Base-by-base conservation (phyloP, 2,329 filamentous ascomycete species). In the Colletotrichum scovillei region DNA sequence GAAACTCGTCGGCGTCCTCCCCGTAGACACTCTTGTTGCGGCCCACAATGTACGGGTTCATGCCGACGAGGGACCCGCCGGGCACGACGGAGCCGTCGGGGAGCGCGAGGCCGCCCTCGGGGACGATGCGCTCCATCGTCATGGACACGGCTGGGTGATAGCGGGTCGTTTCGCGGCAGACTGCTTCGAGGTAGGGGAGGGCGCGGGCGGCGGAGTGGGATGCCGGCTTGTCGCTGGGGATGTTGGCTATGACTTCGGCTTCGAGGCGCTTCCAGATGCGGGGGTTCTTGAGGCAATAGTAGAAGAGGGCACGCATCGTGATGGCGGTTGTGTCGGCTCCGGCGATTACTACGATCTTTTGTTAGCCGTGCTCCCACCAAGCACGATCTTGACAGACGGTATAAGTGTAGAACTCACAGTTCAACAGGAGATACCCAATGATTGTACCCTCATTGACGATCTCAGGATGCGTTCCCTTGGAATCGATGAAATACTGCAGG, bases 51-150 rank as follows among this genome's bases (percentile, higher is more conserved):
- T 81, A 84, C 0, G 83, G 80, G 57, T 83, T 86, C 67, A 86
- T 82, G 4, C 84, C 84, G 0, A 86, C 81, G n/a, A 80, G 78
- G 0, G 81, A 81, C 5, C 84, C 83, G 0, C 76, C 77, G 0
- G 83, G 81, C 4, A 86, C 76, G 38, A 80, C 76, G 3, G 76
- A 77, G 3, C 22, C 22, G 22, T 22, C 22, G 22, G 22, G 22
- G 22, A 22, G 22, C 22, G 22, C 2, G 22, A 22, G 22, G 22
- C 22, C 22, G 22, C 22, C 22, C 22, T 76, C 57, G 1, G 88
- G 88, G 0, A 89, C 87, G 22, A 86, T 78, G 1, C 89, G 86
- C 76, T 89, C 86, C 19, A 90, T 81, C 4, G 84, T 77, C 75
- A 88, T 22, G 22, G 22, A 22, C 2, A 22, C 22, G 22, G 22